These are phyloP conservation scores for Calonectria henricotiae DNA, from an alignment of 2,329 filamentous ascomycete species.

Conservation along the genomic window DNA sequence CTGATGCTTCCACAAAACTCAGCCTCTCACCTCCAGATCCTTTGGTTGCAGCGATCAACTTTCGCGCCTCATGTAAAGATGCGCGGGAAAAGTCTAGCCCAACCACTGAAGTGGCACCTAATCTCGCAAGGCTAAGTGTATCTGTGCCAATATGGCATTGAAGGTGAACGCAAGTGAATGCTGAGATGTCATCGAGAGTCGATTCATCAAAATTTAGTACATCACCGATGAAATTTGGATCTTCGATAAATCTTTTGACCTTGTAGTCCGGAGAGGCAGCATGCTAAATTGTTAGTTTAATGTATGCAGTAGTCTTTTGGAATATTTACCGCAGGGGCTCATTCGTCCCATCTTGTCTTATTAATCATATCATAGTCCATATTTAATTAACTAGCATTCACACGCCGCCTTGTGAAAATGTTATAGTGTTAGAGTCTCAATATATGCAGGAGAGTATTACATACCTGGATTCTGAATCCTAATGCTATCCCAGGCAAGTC, in stretches of 20 bases:
- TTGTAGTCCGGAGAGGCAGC: conserved; percentile 2
- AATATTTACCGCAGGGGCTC: not conserved
- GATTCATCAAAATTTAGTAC: not conserved
- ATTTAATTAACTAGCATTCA: not conserved
- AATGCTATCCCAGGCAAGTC: not conserved
- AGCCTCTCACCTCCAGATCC: not conserved
- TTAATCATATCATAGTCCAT: conserved; percentile 10
- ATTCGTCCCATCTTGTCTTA: conserved; percentile 1
- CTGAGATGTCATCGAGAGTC: not conserved
- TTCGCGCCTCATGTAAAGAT: not conserved
- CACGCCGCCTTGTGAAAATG: not conserved
- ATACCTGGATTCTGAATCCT: not conserved
- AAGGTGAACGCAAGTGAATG: not conserved
- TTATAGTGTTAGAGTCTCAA: not conserved
- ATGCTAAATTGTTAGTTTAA: not conserved
- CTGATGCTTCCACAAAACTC: conserved; percentile 8
- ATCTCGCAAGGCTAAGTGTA: not conserved
- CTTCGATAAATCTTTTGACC: not conserved
- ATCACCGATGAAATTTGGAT: not conserved
- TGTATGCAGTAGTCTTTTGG: not conserved
- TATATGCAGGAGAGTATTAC: not conserved
- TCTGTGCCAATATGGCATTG: conserved; percentile 18
- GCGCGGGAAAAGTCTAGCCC: conserved; percentile 1
- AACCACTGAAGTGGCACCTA: not conserved
- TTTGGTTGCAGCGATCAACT: not conserved